phyloP scores from a whole-genome alignment of 1,284 basidiomycete genomes.

The Cryptococcus neoformans region DNA sequence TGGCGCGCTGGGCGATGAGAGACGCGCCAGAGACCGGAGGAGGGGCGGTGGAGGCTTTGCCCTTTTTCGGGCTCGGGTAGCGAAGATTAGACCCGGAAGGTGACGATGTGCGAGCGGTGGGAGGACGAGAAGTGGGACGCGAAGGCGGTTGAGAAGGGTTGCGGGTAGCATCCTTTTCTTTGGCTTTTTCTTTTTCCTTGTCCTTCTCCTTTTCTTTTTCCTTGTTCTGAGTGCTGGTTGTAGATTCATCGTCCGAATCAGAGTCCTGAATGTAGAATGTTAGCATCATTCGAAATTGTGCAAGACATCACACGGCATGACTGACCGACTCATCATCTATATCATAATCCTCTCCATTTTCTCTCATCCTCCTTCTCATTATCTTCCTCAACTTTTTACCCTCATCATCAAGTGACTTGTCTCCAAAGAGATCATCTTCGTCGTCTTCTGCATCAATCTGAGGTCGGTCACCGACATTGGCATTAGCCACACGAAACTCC shows the following conservation, averaged over 20 bases:
- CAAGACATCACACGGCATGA: neutral
- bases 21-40: slow-evolving; percentile 37
- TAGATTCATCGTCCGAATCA: slow-evolving; percentile 15
- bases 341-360: slow-evolving; percentile 21
- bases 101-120: slow-evolving; percentile 17
- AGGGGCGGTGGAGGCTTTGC: slow-evolving; percentile 31
- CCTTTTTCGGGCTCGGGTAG: slow-evolving; percentile 14
- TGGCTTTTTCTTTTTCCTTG: slow-evolving; percentile 10
- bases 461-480: slow-evolving; percentile 40
- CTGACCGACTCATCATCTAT: slow-evolving; percentile 22
- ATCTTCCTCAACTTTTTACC: slow-evolving; percentile 36
- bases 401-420: slow-evolving; percentile 25
- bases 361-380: slow-evolving; percentile 33
- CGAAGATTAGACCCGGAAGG: slow-evolving; percentile 19
- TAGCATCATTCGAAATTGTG: neutral
- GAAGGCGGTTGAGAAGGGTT: slow-evolving; percentile 18
- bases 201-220: slow-evolving; percentile 26
- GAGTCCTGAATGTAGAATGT: slow-evolving; percentile 12
- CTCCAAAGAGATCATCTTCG: slow-evolving; percentile 36
- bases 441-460: slow-evolving; percentile 36
- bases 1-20: slow-evolving; percentile 40
- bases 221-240: slow-evolving; percentile 19
- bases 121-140: slow-evolving; percentile 26
- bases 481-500: slow-evolving; percentile 40
- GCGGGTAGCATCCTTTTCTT: slow-evolving; percentile 5